These are phyloP conservation scores for Penicillium egyptiacum DNA, from an alignment of 495 filamentous ascomycete species.

Conservation along the genomic window DNA sequence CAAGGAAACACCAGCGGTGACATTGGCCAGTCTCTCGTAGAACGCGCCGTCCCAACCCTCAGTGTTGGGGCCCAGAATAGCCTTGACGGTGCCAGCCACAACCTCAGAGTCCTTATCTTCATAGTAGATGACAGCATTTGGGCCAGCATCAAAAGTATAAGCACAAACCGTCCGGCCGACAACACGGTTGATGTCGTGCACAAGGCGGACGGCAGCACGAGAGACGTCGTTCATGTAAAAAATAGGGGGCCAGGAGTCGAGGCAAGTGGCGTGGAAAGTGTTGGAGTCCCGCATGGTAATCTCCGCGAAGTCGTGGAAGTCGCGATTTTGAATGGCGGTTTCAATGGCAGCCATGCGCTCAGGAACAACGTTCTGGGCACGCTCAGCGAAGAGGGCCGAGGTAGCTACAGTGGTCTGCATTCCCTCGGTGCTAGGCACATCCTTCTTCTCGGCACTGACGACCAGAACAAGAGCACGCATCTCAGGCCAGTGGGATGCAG, in stretches of 20 bases:
- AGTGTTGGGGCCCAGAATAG: conserved; percentile 46
- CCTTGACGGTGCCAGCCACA: conserved; percentile 70
- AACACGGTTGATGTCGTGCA: conserved; percentile 80
- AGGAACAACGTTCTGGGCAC: conserved; percentile 74
- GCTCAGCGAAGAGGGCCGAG: conserved; percentile 73
- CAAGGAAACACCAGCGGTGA: conserved; percentile 47
- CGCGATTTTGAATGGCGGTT: conserved; percentile 66
- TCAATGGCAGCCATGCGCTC: conserved; percentile 84
- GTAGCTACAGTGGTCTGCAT: conserved; percentile 97
- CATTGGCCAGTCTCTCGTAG: conserved; percentile 46
- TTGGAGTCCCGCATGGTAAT: conserved; percentile 97
- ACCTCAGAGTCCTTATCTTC: conserved; percentile 68
- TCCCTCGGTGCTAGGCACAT: conserved; percentile 82
- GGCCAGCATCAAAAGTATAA: conserved; percentile 97
- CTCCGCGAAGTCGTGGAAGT: conserved; percentile 85
- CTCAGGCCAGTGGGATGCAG: conserved; percentile 84
- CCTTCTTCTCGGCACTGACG: conserved; percentile 90
- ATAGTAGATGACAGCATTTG: conserved; percentile 96
- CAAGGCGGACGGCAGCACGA: conserved; percentile 77
- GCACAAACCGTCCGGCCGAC: conserved; percentile 75
- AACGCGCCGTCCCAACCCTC: conserved; percentile 63
- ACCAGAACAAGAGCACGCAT: conserved; percentile 93
- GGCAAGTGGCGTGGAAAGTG: conserved; percentile 89
- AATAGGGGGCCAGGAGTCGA: conserved; percentile 94
- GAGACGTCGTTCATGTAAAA: conserved; percentile 97